Evolutionary conservation across 495 filamentous ascomycete species (phyloP), one percentile per base, ranked within the genome.

Genomic region (Clavariopsis aquatica): DNA sequence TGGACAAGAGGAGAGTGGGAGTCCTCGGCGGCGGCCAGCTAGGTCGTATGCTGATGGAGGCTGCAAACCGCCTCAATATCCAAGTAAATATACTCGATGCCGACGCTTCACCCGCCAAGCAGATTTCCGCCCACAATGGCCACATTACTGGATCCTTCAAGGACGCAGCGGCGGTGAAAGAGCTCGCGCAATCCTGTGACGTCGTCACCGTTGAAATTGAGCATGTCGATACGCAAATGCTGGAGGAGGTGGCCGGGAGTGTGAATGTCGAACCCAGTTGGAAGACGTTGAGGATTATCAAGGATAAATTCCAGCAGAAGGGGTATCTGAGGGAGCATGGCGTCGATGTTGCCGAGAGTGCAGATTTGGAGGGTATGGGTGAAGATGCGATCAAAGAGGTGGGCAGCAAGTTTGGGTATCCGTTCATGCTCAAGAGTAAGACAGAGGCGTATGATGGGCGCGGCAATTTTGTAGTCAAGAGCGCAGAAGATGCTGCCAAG

Each of bases 171-270:
- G 86, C 87, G 29, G 88, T 98, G 63, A 85, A 85, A 17, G 78
- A 90, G 72, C 81, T 98, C 9, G 92, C 95, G 6, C 78, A 83
- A 38, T 73, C 81, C 7, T 94, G 89, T 68, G 91, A 96, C 73
- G 83, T 96, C 15, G 76, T 98, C 29, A 97, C 95, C 8, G 89
- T 94, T n/a, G 94, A 98, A 74, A 98, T 98, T 66, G 94, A 98
- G 77, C 94, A 98, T 79, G 92, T 98, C 58, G 87, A 98, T 69
- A 96, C 93, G 46, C 79, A 91, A 52, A 89, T 92, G n/a, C 81
- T 98, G 29, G 90, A 96, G 74, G 88, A 96, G 62, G 83, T 96
- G 46, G 84, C 86, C 15, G 43, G 61, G 10, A 76, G 77, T 34
- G 68, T 85, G 0, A 75, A 82, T 20, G 82, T 96, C n/a, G 89